A percentile compares a stretch with the other conserved stretches of the same genome.
phyloP scores from a whole-genome alignment of 192 early-diverging fungal genomes.

The Dissophora ornata region DNA sequence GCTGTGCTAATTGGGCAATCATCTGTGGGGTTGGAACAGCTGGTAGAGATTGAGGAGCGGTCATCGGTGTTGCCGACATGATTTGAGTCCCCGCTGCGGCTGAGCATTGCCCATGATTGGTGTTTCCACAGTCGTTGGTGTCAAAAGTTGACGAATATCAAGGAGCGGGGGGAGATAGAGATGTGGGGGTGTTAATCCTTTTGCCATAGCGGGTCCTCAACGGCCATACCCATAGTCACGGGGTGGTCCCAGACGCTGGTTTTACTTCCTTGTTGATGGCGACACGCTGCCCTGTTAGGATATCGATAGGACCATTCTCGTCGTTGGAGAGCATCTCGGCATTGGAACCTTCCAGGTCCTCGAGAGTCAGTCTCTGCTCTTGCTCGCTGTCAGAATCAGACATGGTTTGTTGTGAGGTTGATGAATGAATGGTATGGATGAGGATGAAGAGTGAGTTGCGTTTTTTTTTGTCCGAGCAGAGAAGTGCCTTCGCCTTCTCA shows the following conservation, averaged over 20 bases:
- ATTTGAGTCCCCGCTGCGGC: slow-evolving; percentile 29
- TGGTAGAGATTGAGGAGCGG: slow-evolving; percentile 22
- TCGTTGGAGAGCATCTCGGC: slow-evolving; percentile 44
- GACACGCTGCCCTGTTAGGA: slow-evolving; percentile 32
- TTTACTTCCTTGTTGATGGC: slow-evolving; percentile 54
- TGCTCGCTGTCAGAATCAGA: slow-evolving; percentile 54
- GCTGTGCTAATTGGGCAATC: slow-evolving; percentile 45
- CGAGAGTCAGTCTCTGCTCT: slow-evolving; percentile 45
- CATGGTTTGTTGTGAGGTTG: slow-evolving; percentile 11
- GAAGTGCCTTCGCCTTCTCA: too few species aligned
- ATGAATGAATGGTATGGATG: slow-evolving; percentile 11
- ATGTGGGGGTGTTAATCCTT: neutral
- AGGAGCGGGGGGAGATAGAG: neutral
- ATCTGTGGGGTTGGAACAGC: slow-evolving; percentile 43
- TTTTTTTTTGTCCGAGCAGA: neutral
- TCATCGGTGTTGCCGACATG: slow-evolving; percentile 32
- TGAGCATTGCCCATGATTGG: slow-evolving; percentile 48
- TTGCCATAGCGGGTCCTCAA: too few species aligned
- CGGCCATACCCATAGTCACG: neutral
- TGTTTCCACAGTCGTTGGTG: slow-evolving; percentile 29
- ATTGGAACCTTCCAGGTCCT: slow-evolving; percentile 52
- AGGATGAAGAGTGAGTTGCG: neutral
- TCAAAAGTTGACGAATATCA: neutral
- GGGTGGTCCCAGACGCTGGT: neutral
- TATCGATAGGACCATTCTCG: slow-evolving; percentile 46